Base-by-base conservation (phyloP, 208 protist genomes). In the Tritrichomonas foetus region DNA sequence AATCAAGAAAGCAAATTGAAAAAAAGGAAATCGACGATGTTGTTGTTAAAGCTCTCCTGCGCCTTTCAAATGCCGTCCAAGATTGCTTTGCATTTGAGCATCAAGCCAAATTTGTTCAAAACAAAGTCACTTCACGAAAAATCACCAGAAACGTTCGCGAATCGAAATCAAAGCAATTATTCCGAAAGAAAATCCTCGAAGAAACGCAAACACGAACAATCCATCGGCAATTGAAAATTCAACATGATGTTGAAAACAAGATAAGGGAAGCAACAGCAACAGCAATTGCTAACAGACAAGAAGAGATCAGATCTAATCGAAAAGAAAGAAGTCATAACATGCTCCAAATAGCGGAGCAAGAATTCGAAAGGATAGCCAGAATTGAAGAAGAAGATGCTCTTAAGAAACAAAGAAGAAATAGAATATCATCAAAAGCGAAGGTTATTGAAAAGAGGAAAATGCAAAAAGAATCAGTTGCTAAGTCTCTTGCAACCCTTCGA, bases 131-230 rank as follows among this genome's bases (percentile, higher is more conserved):
- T 33, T 49, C 44, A 22, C 44, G 47, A 53, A 89, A 57, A 8
- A 39, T 89, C 30, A 5, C 47, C 39, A 89, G 47, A 89, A 89
- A 44, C 20, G 78, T 89, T 30, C 41, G 78, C 20, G 78, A 89
- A 39, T 27, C 25, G 27, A 89, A 89, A 89, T 0, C 78, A 13
- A 89, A 89, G 9, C 78, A 89, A 57, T 39, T 89, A 39, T 25
- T 36, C 20, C 39, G 78, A 39, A 44, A 89, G 57, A 89, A n/a
- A 89, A 44, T 89, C 39, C 47, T 53, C 16, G 78, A 89, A 89
- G 78, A 89, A 89, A 89, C 47, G 27, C 78, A 89, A 89, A 33
- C 14, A 39, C 33, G 78, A 89, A 89, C 78, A 57, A 25, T 53
- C 8, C 22, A 57, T 33, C 78, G 78, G 0, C 78, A 89, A 57